Evolutionary conservation across 495 filamentous ascomycete genomes (phyloP), one percentile per base, ranked within the genome.

Genomic region (Penicillium verhagenii): DNA sequence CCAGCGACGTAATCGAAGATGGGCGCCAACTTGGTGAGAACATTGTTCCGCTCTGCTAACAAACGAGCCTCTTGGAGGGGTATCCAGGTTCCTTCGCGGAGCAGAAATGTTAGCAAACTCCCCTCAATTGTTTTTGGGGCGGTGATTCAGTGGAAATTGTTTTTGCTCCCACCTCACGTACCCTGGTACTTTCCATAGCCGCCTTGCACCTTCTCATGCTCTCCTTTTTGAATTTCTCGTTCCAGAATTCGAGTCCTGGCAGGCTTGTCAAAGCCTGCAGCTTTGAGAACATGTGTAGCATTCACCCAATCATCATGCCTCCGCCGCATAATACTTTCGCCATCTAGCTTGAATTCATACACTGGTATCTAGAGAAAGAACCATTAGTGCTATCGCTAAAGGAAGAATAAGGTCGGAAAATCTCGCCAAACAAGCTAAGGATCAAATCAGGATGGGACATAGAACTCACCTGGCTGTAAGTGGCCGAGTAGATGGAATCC

Each of bases 111-210:
- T 52, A 67, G 62, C 19, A 1, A 20, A 39, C 2, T 26, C 7
- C 6, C 5, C 21, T 14, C 3, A 23, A 49, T 23, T n/a, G 2
- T 13, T 4, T 13, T 6, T 35, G 26, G 2, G 26, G 26, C n/a
- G n/a, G 26, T 28, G 26, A 28, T 35, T n/a, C n/a, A n/a, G n/a
- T n/a, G n/a, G n/a, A 21, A 8, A 21, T 14, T 25, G 14, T 11
- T 40, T 8, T 2, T 10, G n/a, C 14, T 43, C 9, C 4, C 14
- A n/a, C 48, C n/a, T n/a, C 29, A 40, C 50, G 35, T 59, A 90
- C 92, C 92, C 76, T 98, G 94, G 61, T 97, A 98, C 82, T 97
- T 98, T 50, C 94, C 94, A 71, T 97, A 98, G 20, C 94, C 94
- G 56, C 94, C 94, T 64, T 98, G 94, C 3, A 98, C 89, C 73